Conservation (phyloP, 768 basidiomycete species). For the Cyclocybe cylindracea region DNA sequence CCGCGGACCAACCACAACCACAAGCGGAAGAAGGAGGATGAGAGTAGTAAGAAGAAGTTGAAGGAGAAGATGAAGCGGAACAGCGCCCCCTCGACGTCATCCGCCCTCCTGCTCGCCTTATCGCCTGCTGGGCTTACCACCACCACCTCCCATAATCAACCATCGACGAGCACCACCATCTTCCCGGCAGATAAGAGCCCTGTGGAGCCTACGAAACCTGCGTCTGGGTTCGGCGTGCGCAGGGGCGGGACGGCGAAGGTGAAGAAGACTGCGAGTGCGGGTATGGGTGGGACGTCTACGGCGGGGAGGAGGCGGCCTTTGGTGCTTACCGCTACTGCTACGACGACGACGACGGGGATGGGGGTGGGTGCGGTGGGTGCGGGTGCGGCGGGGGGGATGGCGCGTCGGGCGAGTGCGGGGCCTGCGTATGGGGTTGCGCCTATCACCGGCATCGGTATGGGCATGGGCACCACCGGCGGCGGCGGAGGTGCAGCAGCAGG, state of each 20-base stretch:
- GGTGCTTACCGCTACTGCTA: background rate
- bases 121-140: constrained; percentile 2
- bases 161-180: no score
- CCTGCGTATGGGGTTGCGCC: no score
- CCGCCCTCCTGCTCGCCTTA: constrained; percentile 2
- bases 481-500: constrained; percentile 1
- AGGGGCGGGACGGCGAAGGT: background rate
- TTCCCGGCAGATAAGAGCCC: background rate
- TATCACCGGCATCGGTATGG: background rate
- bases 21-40: no score
- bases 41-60: no score
- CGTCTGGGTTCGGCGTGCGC: background rate
- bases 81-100: constrained; percentile 12
- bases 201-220: background rate
- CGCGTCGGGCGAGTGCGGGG: no score
- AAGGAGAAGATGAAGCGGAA: no score
- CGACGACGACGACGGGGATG: no score
- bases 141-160: background rate
- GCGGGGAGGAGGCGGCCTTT: background rate
- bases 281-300: background rate
- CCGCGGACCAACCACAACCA: no score
- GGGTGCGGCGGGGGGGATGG: no score
- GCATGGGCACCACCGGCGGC: constrained; percentile 5
- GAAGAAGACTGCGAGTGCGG: background rate
- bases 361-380: no score